These are phyloP conservation scores for Aspergillus homomorphus DNA, from an alignment of 495 filamentous ascomycete species.

Conservation along the genomic window DNA sequence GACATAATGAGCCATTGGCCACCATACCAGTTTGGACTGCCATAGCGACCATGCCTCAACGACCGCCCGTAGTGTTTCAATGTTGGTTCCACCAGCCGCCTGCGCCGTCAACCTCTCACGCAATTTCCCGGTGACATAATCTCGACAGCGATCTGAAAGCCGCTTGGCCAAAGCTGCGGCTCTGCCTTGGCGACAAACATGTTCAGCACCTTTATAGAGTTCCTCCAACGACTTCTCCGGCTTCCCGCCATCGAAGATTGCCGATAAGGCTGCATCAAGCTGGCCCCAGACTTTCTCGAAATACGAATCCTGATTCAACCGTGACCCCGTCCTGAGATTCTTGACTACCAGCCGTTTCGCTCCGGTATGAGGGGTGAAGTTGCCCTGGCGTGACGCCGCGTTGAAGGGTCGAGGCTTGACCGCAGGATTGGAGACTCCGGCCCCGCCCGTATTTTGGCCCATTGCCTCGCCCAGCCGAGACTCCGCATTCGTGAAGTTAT, in stretches of 20 bases:
- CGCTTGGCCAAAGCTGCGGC: constrained; percentile 61
- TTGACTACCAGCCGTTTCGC: constrained; percentile 84
- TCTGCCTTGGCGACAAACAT: constrained; percentile 74
- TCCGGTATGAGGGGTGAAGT: constrained; percentile 49
- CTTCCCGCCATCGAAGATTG: constrained; percentile 64
- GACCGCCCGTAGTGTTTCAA: constrained; percentile 62
- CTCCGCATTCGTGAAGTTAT: constrained; percentile 43
- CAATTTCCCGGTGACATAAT: constrained; percentile 56
- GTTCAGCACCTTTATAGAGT: constrained; percentile 86
- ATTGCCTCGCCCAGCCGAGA: constrained; percentile 31
- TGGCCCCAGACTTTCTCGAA: constrained; percentile 68
- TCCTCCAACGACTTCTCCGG: constrained; percentile 72
- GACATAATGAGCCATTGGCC: neutral
- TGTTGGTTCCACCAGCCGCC: constrained; percentile 48
- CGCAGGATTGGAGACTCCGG: constrained; percentile 14
- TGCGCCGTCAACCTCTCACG: constrained; percentile 50
- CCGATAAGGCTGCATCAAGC: constrained; percentile 65
- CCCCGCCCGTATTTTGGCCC: constrained; percentile 23
- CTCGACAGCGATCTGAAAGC: constrained; percentile 60
- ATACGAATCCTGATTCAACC: constrained; percentile 63
- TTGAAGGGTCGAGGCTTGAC: constrained; percentile 29
- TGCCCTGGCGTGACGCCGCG: constrained; percentile 29
- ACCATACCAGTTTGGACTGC: constrained; percentile 70
- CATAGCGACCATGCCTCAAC: constrained; percentile 73
- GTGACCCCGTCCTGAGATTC: constrained; percentile 65